phyloP scores from a whole-genome alignment of 2,329 filamentous ascomycete genomes.

The Neonectria ditissima region DNA sequence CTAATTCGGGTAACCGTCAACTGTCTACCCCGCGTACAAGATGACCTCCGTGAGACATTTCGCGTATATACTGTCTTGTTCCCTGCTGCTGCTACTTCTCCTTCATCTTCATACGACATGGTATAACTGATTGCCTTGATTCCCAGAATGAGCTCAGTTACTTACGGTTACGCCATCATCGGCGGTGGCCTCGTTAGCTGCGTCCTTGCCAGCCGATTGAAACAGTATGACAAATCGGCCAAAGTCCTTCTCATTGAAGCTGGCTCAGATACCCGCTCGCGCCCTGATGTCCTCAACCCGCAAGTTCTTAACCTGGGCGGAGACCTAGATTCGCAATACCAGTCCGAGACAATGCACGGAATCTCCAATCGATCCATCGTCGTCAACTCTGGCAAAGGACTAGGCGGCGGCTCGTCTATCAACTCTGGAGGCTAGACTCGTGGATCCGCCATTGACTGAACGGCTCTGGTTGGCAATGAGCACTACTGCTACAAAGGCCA shows the following conservation, averaged over 20 bases:
- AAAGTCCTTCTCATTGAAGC: slow-evolving; percentile 55
- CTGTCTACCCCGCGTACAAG: no score
- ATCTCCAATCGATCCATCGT: slow-evolving; percentile 41
- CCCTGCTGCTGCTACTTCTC: no score
- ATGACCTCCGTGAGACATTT: no score
- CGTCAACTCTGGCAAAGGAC: slow-evolving; percentile 51
- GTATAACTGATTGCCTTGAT: slow-evolving; percentile 1
- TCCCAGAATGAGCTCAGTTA: slow-evolving; percentile 5
- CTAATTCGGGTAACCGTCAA: no score
- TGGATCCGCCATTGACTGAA: slow-evolving; percentile 58
- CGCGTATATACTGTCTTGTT: no score
- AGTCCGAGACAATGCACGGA: slow-evolving; percentile 46
- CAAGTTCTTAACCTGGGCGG: slow-evolving; percentile 44
- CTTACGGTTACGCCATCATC: slow-evolving; percentile 47
- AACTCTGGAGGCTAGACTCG: slow-evolving; percentile 54
- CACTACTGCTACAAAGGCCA: slow-evolving; percentile 60
- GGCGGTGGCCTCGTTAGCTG: slow-evolving; percentile 50
- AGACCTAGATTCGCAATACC: slow-evolving; percentile 52
- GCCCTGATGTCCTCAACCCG: slow-evolving; percentile 34
- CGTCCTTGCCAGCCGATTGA: slow-evolving; percentile 49
- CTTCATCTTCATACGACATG: background rate
- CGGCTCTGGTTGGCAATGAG: slow-evolving; percentile 48
- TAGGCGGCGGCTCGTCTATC: slow-evolving; percentile 38
- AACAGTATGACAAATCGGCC: slow-evolving; percentile 29
- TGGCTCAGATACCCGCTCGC: slow-evolving; percentile 44